Percentiles rank a stretch among this genome's conserved stretches.
Conservation (phyloP, 768 basidiomycete species). For the Termitomyces sp. region DNA sequence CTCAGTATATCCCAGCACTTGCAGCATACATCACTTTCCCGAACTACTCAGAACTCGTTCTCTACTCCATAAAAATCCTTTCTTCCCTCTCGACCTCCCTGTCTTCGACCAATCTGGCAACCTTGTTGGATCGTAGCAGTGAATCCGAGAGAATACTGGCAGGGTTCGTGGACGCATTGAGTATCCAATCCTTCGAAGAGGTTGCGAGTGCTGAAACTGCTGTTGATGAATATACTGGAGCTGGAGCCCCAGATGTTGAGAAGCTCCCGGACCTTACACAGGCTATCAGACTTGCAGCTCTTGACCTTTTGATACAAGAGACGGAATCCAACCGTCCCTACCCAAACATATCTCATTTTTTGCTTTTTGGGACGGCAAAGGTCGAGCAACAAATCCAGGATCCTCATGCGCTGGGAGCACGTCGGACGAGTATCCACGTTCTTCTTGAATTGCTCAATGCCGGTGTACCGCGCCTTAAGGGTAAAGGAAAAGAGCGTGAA, state of each 20-base stretch:
- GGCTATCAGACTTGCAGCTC: conserved; percentile 66
- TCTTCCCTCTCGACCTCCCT: conserved; percentile 58
- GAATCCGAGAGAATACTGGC: conserved; percentile 83
- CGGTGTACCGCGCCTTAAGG: conserved; percentile 59
- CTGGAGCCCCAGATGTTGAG: conserved; percentile 60
- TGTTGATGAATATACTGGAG: conserved; percentile 63
- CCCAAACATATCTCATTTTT: conserved; percentile 84
- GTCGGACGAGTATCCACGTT: conserved; percentile 71
- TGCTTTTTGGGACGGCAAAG: conserved; percentile 68
- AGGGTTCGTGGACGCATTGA: conserved; percentile 68
- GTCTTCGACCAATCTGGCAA: conserved; percentile 67
- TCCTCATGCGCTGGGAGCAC: conserved; percentile 67
- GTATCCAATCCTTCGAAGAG: conserved; percentile 55
- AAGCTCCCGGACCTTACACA: conserved; percentile 47
- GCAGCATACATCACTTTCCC: conserved; percentile 75
- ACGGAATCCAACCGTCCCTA: conserved; percentile 56
- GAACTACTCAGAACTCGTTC: conserved; percentile 63
- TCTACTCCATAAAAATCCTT: conserved; percentile 78
- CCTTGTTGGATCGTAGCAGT: conserved; percentile 71
- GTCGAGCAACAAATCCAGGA: conserved; percentile 67
- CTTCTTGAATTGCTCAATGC: conserved; percentile 71
- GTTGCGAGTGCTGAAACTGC: conserved; percentile 51
- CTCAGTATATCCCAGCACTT: conserved; percentile 73
- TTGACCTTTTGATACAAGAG: conserved; percentile 78
- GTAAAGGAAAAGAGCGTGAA: conserved; percentile 33